Evolutionary conservation across 2,329 filamentous ascomycete genomes (phyloP).

Genomic region (Monosporascus cannonballus): DNA sequence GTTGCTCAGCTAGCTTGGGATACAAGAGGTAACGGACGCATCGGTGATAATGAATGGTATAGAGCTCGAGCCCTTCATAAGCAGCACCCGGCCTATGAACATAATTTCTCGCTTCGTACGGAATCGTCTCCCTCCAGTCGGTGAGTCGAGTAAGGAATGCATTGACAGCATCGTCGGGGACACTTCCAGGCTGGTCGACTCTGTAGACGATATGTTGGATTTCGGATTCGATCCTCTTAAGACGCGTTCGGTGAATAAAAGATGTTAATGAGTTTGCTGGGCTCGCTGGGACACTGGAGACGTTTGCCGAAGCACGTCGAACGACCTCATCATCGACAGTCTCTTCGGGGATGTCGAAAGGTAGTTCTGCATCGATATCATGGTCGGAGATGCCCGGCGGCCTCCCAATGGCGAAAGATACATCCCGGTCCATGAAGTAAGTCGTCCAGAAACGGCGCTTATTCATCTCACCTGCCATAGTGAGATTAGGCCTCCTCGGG

Average conservation of each 20-base stretch:
- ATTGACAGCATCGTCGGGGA: slow-evolving; percentile 17
- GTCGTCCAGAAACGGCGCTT: slow-evolving; percentile 26
- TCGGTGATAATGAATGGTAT: slow-evolving; percentile 25
- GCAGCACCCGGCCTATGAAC: slow-evolving; percentile 19
- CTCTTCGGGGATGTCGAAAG: slow-evolving; percentile 22
- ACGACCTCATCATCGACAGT: slow-evolving; percentile 17
- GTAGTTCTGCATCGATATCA: slow-evolving; percentile 24
- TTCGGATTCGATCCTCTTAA: slow-evolving; percentile 25
- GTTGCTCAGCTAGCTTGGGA: slow-evolving; percentile 19
- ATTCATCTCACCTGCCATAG: slow-evolving; percentile 22
- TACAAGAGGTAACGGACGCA: slow-evolving; percentile 22
- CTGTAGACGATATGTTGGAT: slow-evolving; percentile 24
- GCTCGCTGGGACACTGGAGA: slow-evolving; percentile 15
- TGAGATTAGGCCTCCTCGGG: slow-evolving; percentile 15
- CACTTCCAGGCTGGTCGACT: slow-evolving; percentile 17
- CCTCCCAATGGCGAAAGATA: slow-evolving; percentile 23
- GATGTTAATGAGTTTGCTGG: slow-evolving; percentile 21
- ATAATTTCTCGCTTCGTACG: slow-evolving; percentile 19
- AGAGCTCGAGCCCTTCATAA: slow-evolving; percentile 22
- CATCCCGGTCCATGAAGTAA: slow-evolving; percentile 24
- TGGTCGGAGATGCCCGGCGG: slow-evolving; percentile 24
- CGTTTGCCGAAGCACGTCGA: slow-evolving; percentile 16
- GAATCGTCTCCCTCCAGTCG: slow-evolving; percentile 21
- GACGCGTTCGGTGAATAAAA: slow-evolving; percentile 22
- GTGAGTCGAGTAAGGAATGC: slow-evolving; percentile 19